Base-by-base conservation (phyloP, 108 stramenopile genomes). In the Phaeodactylum tricornutum region DNA sequence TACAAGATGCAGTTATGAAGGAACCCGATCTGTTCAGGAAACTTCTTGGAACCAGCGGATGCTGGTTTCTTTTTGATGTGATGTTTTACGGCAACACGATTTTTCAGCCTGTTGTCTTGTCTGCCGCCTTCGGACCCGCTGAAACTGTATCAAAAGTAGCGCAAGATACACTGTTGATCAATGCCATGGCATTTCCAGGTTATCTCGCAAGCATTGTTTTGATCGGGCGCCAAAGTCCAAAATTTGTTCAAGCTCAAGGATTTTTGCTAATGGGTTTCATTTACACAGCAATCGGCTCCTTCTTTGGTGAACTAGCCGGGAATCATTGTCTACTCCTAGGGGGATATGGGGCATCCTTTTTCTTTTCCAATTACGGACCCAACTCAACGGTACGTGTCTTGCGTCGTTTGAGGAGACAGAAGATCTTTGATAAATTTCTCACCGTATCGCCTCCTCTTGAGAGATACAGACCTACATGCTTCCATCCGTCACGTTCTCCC, bases 51-150 rank as follows among this genome's bases (percentile, higher is more conserved):
- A 87, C 85, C 24, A 85, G 80, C 0, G 85, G 77, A 21, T 78
- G 75, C 6, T 92, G 90, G 90, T 72, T 84, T 22, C 60, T 92
- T 4, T 87, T 92, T 51, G 90, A 92, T 56, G 66, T 92, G 14
- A 41, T 92, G 30, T 87, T 92, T 58, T 92, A 92, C 51, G 90
- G 90, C 15, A 92, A 92, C 55, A 69, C 84, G 0, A 52, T 92
- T 4, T 92, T 92, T 58, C 85, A 92, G 52, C 81, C 84, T 0
- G 65, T 87, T 47, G 90, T 92, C 1, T 48, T 92, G 44, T 55
- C 69, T 29, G 78, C 90, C 20, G 83, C 83, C 1, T 92, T 92
- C 72, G 90, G 90, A 53, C 24, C 59, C 31, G 48, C 67, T 2
- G 53, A 63, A 19, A 43, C 17, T 19, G 44, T 63, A 2, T 43